Base-by-base conservation (phyloP, 208 protist species). In the Crithidia bombi region DNA sequence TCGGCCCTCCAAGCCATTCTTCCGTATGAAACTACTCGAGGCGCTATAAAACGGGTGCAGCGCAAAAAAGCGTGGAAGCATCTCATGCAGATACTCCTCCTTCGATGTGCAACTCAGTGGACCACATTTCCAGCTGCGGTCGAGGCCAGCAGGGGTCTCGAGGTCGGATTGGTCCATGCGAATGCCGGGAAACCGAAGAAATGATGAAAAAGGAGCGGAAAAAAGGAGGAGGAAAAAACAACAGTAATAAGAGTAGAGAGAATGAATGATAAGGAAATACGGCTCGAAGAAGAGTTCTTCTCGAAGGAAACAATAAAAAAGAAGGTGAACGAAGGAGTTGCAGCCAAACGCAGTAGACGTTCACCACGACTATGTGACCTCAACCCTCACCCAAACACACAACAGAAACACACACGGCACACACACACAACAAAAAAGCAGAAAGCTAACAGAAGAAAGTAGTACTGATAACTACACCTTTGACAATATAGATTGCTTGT, bases 91-190 rank as follows among this genome's bases (percentile, higher is more conserved):
- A 21, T 71, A 56, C 32, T 62, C 32, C 43, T 61, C 55, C 35
- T 71, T 71, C 33, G 63, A 50, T 4, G 17, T 21, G n/a, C n/a
- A 19, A 36, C 50, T 55, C 10, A 55, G 63, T 5, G 36, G 38
- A 10, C 50, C 63, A 12, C 47, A 36, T 23, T 39, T 47, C 63
- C 63, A 59, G 35, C 21, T 36, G 32, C 26, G 17, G 10, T 54
- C 44, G 11, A 65, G 44, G 11, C 59, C 59, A 32, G 59, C 59
- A 3, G 59, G 59, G 12, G 44, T n/a, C 21, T 65, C 59, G 23
- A 57, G 14, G 19, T 46, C 26, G 12, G 44, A 47, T 51, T 82
- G 66, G 73, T 83, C 75, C 80, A 90, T 68, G 9, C 14, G 30
- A 43, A 1, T 26, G 9, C 49, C 51, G n/a, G 1, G 54, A 47